phyloP scores from a whole-genome alignment of 2,329 filamentous ascomycete genomes.

The Fusarium multiceps region DNA sequence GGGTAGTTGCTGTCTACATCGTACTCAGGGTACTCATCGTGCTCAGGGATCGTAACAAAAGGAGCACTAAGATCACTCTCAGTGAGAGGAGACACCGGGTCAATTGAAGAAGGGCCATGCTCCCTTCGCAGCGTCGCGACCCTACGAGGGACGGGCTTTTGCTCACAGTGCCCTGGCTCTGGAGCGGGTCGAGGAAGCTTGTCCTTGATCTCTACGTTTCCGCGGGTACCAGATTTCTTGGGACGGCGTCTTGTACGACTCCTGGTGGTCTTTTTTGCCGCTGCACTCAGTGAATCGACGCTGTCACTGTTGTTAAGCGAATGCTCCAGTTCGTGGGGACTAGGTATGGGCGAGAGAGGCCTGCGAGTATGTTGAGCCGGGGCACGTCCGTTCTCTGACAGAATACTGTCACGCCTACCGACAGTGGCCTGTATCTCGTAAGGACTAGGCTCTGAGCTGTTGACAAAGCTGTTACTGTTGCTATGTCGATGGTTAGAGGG shows the following conservation, averaged over 20 bases:
- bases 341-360: neutral
- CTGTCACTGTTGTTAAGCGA: neutral
- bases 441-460: neutral
- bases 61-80: conserved; percentile 6
- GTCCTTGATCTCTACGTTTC: conserved; percentile 3
- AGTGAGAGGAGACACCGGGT: conserved; percentile 21
- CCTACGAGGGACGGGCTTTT: neutral
- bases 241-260: neutral
- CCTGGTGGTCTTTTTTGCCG: neutral
- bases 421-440: neutral
- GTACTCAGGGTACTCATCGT: conserved; percentile 9
- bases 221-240: neutral
- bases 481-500: neutral
- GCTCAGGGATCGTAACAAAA: neutral
- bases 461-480: neutral
- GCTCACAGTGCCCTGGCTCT: neutral
- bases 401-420: neutral
- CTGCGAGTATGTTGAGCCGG: neutral
- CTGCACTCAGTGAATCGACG: neutral
- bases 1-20: neutral
- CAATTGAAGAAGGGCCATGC: neutral
- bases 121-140: neutral
- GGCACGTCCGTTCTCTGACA: neutral
- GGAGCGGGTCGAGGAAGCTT: neutral
- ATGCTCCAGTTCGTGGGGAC: neutral